Evolutionary conservation across 1,139 yeast species (phyloP).

Genomic region (Candida pseudocylindracea): DNA sequence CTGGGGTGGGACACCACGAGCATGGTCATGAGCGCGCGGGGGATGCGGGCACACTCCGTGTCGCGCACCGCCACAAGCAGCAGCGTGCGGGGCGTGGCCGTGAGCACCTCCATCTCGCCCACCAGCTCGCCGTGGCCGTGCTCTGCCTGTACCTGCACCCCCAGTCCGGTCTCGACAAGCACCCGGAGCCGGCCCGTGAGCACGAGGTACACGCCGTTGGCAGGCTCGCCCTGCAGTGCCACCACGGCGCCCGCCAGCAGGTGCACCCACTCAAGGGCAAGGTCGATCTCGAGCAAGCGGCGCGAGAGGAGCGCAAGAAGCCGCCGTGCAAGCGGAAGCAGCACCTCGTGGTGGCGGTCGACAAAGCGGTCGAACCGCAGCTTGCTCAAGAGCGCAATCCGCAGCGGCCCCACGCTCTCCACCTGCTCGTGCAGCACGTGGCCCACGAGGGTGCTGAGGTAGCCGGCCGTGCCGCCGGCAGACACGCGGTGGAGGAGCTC

Average conservation of each 20-base stretch:
- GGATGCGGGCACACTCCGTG: conserved; percentile 83
- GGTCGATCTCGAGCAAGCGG: conserved; percentile 56
- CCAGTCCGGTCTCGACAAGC: conserved; percentile 11
- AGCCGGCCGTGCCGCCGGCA: conserved; percentile 79
- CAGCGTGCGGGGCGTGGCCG: conserved; percentile 52
- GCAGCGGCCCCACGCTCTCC: conserved; percentile 13
- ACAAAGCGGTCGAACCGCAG: conserved; percentile 38
- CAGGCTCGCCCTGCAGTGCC: conserved; percentile 66
- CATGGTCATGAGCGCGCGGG: conserved; percentile 71
- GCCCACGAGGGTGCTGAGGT: conserved; percentile 61
- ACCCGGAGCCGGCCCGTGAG: conserved; percentile 78
- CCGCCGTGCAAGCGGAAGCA: conserved; percentile 55
- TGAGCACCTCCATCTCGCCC: conserved; percentile 87
- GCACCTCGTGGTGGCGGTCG: conserved; percentile 58
- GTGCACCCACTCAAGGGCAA: conserved; percentile 91
- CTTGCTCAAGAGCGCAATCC: conserved; percentile 39
- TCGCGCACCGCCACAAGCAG: conserved; percentile 81
- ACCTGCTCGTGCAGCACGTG: conserved; percentile 59
- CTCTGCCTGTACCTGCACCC: conserved; percentile 18
- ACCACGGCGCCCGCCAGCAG: conserved; percentile 65
- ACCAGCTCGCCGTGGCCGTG: conserved; percentile 88
- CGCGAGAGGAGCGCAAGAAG: conserved; percentile 44
- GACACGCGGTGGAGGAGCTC: conserved; percentile 27
- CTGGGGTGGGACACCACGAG: conserved; percentile 73
- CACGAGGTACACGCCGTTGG: conserved; percentile 84